Evolutionary conservation across 73 alveolate genomes (phyloP), one percentile per base, ranked within the genome.

Genomic region (Effrenium voratum): DNA sequence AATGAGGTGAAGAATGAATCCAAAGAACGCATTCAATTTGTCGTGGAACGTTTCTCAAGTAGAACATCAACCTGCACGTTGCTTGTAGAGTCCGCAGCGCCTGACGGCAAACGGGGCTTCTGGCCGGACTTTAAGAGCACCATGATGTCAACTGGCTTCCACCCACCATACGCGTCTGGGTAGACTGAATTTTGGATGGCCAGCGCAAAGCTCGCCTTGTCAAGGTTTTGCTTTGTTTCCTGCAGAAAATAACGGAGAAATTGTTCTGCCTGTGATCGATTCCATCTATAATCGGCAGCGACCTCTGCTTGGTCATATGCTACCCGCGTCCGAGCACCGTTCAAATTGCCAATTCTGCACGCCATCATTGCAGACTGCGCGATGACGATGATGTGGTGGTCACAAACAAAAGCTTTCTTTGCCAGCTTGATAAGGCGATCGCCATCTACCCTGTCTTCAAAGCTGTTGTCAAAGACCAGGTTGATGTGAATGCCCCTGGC

Each of bases 161-260:
- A 77, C 88, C 88, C 88, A 77, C 88, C 88, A 77, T 77, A 59
- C 45, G 66, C 88, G 24, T 77, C 88, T 77, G 88, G 88, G 45
- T 77, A 77, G 66, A 44, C 41, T 22, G 88, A 77, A 77, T 77
- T 63, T 45, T 77, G 44, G 43, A 77, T 77, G 88, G 45, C 45
- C 45, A 44, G 88, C 66, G 43, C 88, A 77, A 77, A 77, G 45
- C 66, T 77, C 88, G 88, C 88, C 88, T 44, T 63, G 45, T 77
- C 88, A 59, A 77, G 66, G 45, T 59, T 77, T 43, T 43, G 88
- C 45, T 77, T 77, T 63, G 38, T 75, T 75, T 52, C 38, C 86
- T 41, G 43, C 59, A 75, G 86, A 41, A 75, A 75, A 57, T 75
- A 75, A 41, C 43, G 40, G 86, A 75, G 86, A 75, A 41, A 75